Percentiles rank a stretch among this genome's conserved stretches.
Conservation (phyloP, 805 yeast genomes). For the Vanderwaltozyma tropicalis region DNA sequence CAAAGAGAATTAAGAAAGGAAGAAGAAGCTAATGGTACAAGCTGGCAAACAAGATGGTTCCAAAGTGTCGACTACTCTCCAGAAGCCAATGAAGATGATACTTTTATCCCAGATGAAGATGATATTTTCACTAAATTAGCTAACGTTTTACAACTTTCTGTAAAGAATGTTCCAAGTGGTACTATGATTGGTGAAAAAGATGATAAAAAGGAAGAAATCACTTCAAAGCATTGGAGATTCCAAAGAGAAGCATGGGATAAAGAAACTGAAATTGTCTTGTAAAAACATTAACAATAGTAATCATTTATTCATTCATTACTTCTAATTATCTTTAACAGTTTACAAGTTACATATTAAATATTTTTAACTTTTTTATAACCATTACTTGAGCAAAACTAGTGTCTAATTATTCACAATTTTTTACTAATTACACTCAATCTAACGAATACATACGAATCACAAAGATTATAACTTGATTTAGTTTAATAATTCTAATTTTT, state of each 20-base stretch:
- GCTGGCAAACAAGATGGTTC: slow-evolving; percentile 86
- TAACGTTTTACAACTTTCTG: slow-evolving; percentile 45
- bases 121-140: slow-evolving; percentile 37
- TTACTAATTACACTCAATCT: too few species aligned
- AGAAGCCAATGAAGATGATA: slow-evolving; percentile 18
- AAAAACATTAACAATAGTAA: not conserved
- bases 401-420: too few species aligned
- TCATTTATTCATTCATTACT: not conserved
- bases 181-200: slow-evolving; percentile 46
- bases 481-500: too few species aligned
- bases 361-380: too few species aligned
- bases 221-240: slow-evolving; percentile 64
- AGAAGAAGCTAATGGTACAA: slow-evolving; percentile 54
- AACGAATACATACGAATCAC: too few species aligned
- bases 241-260: slow-evolving; percentile 43
- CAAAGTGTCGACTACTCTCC: slow-evolving; percentile 35
- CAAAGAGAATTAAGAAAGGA: slow-evolving; percentile 76
- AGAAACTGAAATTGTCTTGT: slow-evolving; percentile 48
- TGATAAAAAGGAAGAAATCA: slow-evolving; percentile 35
- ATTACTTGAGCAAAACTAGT: too few species aligned
- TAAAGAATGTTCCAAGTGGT: slow-evolving; percentile 61
- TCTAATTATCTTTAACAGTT: not conserved
- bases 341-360: not conserved
- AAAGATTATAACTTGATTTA: too few species aligned
- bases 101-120: slow-evolving; percentile 19